phyloP scores from a whole-genome alignment of 495 filamentous ascomycete species.

The Amphirosellinia nigrospora region DNA sequence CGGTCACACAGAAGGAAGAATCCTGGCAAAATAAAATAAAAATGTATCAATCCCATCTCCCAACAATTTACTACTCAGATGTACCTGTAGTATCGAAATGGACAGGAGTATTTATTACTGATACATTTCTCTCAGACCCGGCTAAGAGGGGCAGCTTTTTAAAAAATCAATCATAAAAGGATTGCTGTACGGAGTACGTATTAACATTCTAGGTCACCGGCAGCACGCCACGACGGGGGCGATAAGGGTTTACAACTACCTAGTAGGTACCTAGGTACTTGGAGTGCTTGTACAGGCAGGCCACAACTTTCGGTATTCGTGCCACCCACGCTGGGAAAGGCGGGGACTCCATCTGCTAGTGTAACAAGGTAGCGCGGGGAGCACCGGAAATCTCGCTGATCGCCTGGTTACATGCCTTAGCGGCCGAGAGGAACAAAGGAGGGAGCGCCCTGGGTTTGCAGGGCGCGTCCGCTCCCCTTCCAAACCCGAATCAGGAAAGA shows the following conservation, averaged over 20 bases:
- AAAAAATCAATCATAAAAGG: not conserved
- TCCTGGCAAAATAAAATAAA: not conserved
- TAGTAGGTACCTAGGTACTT: too few relatives aligned
- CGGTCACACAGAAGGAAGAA: conserved; percentile 6
- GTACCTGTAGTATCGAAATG: not conserved
- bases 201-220: not conserved
- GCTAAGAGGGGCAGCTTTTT: not conserved
- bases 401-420: conserved; percentile 31
- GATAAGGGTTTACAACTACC: too few relatives aligned
- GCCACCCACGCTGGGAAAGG: conserved; percentile 12
- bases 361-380: conserved; percentile 22
- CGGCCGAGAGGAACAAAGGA: conserved; percentile 22
- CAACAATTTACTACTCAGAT: not conserved
- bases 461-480: not conserved
- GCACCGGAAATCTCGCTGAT: conserved; percentile 30
- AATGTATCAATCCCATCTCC: not conserved
- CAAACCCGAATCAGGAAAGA: not conserved
- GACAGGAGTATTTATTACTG: not conserved
- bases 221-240: not conserved
- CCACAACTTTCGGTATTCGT: not conserved
- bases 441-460: not conserved
- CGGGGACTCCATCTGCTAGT: conserved; percentile 25
- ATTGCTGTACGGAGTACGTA: not conserved
- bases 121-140: not conserved
- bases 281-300: conserved; percentile 1